These are phyloP conservation scores for Fusarium sambucinum DNA, from an alignment of 2,329 filamentous ascomycete genomes.

Conservation along the genomic window DNA sequence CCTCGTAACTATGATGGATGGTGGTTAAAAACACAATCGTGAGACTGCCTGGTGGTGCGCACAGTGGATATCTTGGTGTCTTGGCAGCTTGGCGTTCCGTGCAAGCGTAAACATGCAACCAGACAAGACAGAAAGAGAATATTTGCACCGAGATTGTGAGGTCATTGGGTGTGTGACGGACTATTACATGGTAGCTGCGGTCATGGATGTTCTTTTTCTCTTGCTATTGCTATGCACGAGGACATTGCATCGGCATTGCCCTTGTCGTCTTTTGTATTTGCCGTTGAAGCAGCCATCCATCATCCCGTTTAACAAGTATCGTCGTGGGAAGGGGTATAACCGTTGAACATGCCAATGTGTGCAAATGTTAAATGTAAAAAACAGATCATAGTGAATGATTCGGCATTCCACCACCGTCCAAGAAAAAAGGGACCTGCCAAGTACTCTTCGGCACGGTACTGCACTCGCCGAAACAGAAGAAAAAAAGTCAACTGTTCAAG, in stretches of 20 bases:
- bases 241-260: constrained; percentile 13
- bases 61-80: constrained; percentile 39
- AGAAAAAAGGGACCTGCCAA: constrained; percentile 5
- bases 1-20: constrained; percentile 11
- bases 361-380: no score
- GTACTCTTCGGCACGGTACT: constrained; percentile 11
- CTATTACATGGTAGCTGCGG: constrained; percentile 29
- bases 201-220: constrained; percentile 12
- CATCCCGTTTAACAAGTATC: not conserved
- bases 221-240: constrained; percentile 4
- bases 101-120: constrained; percentile 33
- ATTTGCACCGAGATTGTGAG: constrained; percentile 36
- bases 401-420: constrained; percentile 31
- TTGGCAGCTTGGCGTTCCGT: constrained; percentile 39
- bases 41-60: constrained; percentile 42
- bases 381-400: not conserved
- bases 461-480: constrained; percentile 24
- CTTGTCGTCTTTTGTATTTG: constrained; percentile 14
- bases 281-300: not conserved
- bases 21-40: constrained; percentile 11
- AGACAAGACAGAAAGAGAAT: constrained; percentile 22
- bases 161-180: constrained; percentile 42
- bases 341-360: constrained; percentile 19
- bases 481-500: constrained; percentile 19
- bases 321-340: constrained; percentile 3